Evolutionary conservation across 257 asterid species (phyloP).

Genomic region (Echium plantagineum): DNA sequence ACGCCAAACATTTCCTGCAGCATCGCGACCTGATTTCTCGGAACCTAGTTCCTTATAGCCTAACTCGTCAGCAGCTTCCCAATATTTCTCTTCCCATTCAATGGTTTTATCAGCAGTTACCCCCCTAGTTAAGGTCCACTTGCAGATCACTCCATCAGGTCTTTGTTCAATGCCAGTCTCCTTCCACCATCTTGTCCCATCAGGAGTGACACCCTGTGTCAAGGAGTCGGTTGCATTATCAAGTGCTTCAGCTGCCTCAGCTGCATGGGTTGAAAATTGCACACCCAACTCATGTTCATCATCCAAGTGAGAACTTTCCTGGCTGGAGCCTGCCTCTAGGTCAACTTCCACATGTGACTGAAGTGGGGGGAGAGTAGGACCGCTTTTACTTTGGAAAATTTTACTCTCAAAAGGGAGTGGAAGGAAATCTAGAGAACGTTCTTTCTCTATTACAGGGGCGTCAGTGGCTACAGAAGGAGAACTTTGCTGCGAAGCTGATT

Average conservation of each 20-base stretch:
- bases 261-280: constrained; percentile 61
- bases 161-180: constrained; percentile 74
- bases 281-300: constrained; percentile 54
- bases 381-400: constrained; percentile 23
- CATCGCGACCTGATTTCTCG: constrained; percentile 97
- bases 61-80: constrained; percentile 95
- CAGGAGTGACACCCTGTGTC: constrained; percentile 35
- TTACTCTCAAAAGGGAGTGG: constrained; percentile 68
- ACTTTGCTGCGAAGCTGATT: constrained; percentile 26
- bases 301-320: constrained; percentile 42
- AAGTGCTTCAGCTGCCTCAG: constrained; percentile 27
- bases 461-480: constrained; percentile 28
- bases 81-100: constrained; percentile 92
- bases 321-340: constrained; percentile 18
- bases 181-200: constrained; percentile 96
- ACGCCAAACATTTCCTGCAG: constrained; percentile 84
- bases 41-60: constrained; percentile 95
- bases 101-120: constrained; percentile 57
- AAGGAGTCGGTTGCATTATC: constrained; percentile 3
- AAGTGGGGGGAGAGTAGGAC: constrained; percentile 55
- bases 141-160: constrained; percentile 79
- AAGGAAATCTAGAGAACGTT: constrained; percentile 37
- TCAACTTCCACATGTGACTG: constrained; percentile 52
- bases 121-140: constrained; percentile 76
- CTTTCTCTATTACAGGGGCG: constrained; percentile 60